These are phyloP conservation scores for Yamadazyma spencermartinsiae DNA, from an alignment of 1,139 yeast species.

Conservation along the genomic window DNA sequence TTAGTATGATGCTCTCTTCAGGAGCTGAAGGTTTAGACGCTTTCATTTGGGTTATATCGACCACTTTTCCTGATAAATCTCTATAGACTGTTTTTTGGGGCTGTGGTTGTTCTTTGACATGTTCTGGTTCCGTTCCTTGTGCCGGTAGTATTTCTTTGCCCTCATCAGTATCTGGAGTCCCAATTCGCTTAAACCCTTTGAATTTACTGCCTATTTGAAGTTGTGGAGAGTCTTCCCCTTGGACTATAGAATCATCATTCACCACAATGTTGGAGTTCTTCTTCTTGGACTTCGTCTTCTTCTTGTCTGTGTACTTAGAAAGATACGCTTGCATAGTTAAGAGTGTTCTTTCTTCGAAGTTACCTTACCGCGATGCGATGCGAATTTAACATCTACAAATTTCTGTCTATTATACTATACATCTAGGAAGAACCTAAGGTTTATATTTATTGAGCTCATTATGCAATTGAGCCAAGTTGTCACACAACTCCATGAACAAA, in stretches of 20 bases:
- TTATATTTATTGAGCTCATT: conserved; percentile 43
- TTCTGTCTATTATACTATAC: conserved; percentile 5
- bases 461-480: conserved; percentile 85
- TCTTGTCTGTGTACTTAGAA: conserved; percentile 18
- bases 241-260: conserved; percentile 10
- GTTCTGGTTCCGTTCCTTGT: too few relatives aligned
- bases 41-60: conserved; percentile 26
- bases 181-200: conserved; percentile 42
- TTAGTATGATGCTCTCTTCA: conserved; percentile 5
- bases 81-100: conserved; percentile 35
- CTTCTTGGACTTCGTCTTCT: conserved; percentile 16
- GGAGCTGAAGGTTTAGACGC: conserved; percentile 9
- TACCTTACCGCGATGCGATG: conserved; percentile 1
- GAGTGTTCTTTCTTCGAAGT: not conserved
- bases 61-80: conserved; percentile 39
- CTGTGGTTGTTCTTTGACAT: too few relatives aligned
- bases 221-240: not conserved
- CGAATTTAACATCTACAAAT: not conserved
- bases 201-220: conserved; percentile 15
- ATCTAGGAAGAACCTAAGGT: not conserved
- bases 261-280: conserved; percentile 13
- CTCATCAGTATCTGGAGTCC: conserved; percentile 9
- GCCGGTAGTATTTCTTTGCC: not conserved
- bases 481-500: conserved; percentile 88
- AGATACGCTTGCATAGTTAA: conserved; percentile 18